phyloP scores from a whole-genome alignment of 2,329 filamentous ascomycete genomes.

The Aureobasidium sp. region DNA sequence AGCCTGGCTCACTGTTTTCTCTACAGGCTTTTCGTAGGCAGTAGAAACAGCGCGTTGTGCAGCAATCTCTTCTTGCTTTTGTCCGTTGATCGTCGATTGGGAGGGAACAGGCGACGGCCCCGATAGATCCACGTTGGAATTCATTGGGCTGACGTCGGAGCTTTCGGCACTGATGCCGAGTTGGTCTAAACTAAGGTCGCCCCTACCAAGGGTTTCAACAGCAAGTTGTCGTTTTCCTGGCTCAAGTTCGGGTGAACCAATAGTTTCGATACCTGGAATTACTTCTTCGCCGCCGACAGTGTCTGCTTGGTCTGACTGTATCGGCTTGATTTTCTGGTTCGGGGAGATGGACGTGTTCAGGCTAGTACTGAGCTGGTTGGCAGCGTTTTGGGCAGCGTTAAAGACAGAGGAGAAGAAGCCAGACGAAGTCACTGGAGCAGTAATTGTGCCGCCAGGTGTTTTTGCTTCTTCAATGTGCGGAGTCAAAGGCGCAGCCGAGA shows the following conservation, averaged over 20 bases:
- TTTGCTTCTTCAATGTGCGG: conserved; percentile 68
- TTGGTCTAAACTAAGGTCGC: conserved; percentile 82
- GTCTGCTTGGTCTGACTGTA: conserved; percentile 22
- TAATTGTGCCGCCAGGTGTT: conserved; percentile 48
- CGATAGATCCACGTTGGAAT: conserved; percentile 38
- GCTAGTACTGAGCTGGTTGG: conserved; percentile 64
- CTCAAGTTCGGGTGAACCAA: conserved; percentile 28
- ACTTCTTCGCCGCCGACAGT: conserved; percentile 35
- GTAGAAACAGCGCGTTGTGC: conserved; percentile 55
- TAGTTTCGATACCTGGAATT: conserved; percentile 25
- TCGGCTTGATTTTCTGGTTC: conserved; percentile 41
- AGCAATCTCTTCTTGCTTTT: conserved; percentile 52
- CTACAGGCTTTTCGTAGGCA: conserved; percentile 46
- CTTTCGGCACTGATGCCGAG: conserved; percentile 62
- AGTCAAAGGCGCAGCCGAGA: conserved; percentile 65
- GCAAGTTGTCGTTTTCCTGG: conserved; percentile 57
- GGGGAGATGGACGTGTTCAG: conserved; percentile 56
- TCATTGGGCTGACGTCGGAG: conserved; percentile 49
- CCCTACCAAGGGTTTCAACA: conserved; percentile 80
- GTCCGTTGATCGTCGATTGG: neutral
- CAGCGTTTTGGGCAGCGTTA: conserved; percentile 87
- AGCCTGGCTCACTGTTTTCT: conserved; percentile 25
- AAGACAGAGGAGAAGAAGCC: conserved; percentile 94
- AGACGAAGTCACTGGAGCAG: conserved; percentile 36
- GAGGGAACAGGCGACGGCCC: neutral